Evolutionary conservation across 1,284 basidiomycete species (phyloP), one percentile per base, ranked within the genome.

Genomic region (Coriolopsis trogii): DNA sequence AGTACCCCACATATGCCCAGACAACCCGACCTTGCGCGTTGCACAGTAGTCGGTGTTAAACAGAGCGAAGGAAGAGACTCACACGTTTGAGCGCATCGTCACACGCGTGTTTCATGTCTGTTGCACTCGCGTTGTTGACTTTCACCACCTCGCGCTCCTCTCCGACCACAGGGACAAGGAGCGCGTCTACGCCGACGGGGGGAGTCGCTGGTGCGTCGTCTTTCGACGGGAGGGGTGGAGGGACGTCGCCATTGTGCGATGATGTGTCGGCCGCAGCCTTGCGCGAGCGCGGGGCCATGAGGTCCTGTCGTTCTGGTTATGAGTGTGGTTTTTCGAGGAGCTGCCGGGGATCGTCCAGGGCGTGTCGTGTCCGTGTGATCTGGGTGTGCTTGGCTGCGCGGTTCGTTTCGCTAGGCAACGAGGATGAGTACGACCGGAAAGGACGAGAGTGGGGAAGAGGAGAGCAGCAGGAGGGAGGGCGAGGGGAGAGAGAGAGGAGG

Each of bases 1-100:
- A 16, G 41, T 7, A n/a, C 6, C 42, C 20, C 23, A 31, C 21
- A 16, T 9, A n/a, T n/a, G n/a, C n/a, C n/a, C n/a, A n/a, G n/a
- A n/a, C n/a, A n/a, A n/a, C n/a, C n/a, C n/a, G n/a, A n/a, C n/a
- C n/a, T n/a, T n/a, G n/a, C n/a, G n/a, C n/a, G n/a, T n/a, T n/a
- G n/a, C n/a, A n/a, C n/a, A n/a, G n/a, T n/a, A n/a, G n/a, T n/a
- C n/a, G n/a, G n/a, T n/a, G n/a, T n/a, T n/a, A n/a, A n/a, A n/a
- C 24, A 40, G 20, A 29, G 23, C 39, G 1, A 21, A 26, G 24
- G 23, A 38, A 26, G 29, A 25, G 16, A 81, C 91, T 60, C 66
- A 95, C 94, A 68, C 90, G 85, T 71, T 91, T 93, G 56, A 96
- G 74, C 33, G 88, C 87, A 74, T 96, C 94, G 68, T 97, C 95